These are phyloP conservation scores for Hypoxylon trugodes DNA, from an alignment of 495 filamentous ascomycete genomes.

Conservation along the genomic window DNA sequence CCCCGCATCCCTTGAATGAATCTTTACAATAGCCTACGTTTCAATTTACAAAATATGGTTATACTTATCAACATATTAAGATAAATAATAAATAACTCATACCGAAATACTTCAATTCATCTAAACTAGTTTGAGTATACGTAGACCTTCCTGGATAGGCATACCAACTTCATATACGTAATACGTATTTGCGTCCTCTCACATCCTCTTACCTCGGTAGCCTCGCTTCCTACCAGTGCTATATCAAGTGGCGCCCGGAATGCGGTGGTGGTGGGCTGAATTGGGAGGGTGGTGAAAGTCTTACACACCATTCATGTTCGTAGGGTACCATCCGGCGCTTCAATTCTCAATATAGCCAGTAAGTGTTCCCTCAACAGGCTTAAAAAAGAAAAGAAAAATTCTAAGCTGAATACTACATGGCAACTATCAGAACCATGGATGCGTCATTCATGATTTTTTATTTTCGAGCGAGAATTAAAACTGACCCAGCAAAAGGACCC, in stretches of 20 bases:
- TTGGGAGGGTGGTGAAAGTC: constrained; percentile 31
- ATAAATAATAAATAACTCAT: neutral
- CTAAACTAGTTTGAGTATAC: neutral
- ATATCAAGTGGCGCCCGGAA: constrained; percentile 25
- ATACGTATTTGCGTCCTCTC: neutral
- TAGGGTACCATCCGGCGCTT: constrained; percentile 41
- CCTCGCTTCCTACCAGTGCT: constrained; percentile 19
- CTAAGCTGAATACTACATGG: constrained; percentile 3
- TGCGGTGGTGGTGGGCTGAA: constrained; percentile 4
- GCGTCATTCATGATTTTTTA: constrained; percentile 32
- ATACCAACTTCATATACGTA: no score
- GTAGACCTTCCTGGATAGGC: no score
- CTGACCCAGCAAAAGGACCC: constrained; percentile 8
- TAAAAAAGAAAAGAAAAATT: constrained; percentile 19
- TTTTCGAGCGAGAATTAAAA: constrained; percentile 7
- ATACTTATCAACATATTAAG: no score
- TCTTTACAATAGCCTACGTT: constrained; percentile 6
- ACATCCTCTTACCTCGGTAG: constrained; percentile 5
- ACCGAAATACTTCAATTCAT: no score
- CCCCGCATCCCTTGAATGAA: constrained; percentile 20
- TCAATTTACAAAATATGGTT: no score
- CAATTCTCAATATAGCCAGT: constrained; percentile 31
- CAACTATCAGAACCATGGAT: constrained; percentile 4
- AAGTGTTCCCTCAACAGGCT: constrained; percentile 11
- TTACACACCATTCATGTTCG: constrained; percentile 31